Evolutionary conservation across 805 yeast genomes (phyloP).

Genomic region (Candida michaelii): DNA sequence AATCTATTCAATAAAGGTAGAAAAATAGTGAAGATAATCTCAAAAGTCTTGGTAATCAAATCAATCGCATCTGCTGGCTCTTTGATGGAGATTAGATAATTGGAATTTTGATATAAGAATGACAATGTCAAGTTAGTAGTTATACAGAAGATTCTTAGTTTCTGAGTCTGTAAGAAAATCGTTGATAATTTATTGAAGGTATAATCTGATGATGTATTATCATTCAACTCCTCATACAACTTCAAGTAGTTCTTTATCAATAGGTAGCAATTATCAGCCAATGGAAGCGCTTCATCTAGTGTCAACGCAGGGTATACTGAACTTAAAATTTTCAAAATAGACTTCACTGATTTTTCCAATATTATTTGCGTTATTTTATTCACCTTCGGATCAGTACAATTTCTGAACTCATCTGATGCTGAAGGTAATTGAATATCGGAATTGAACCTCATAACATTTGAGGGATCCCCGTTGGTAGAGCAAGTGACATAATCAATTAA

Average conservation of each 20-base stretch:
- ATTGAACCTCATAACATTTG: constrained; percentile 26
- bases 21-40: constrained; percentile 22
- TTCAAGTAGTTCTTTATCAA: background rate
- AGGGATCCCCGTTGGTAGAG: constrained; percentile 34
- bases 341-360: background rate
- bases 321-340: constrained; percentile 1
- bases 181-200: constrained; percentile 1
- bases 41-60: constrained; percentile 28
- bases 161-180: constrained; percentile 2
- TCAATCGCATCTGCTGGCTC: constrained; percentile 31
- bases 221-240: background rate
- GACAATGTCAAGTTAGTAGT: constrained; percentile 4
- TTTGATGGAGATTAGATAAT: constrained; percentile 34
- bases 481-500: constrained; percentile 26
- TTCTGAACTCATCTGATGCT: background rate
- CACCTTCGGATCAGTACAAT: background rate
- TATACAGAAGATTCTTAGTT: background rate
- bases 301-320: background rate
- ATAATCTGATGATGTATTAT: background rate
- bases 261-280: background rate
- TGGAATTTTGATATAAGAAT: constrained; percentile 29
- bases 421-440: constrained; percentile 30
- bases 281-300: background rate
- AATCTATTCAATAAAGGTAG: constrained; percentile 7
- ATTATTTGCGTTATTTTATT: background rate